phyloP scores from a whole-genome alignment of 352 stramenopile genomes.

The Phytophthora agathidicida region DNA sequence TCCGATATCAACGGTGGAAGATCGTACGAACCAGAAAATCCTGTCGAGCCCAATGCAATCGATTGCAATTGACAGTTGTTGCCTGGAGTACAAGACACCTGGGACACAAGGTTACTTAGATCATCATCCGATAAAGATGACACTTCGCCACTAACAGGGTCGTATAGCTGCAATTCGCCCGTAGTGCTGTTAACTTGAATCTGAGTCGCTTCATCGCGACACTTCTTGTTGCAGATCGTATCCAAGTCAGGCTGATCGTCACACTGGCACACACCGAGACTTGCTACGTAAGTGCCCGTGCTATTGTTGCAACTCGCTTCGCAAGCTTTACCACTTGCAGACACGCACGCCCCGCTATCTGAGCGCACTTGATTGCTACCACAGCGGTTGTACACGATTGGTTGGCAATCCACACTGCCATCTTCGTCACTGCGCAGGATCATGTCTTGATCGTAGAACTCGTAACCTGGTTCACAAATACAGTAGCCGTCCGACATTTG shows the following conservation, averaged over 20 bases:
- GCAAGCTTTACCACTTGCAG: conserved; percentile 45
- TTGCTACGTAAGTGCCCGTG: conserved; percentile 76
- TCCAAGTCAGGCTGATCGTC: conserved; percentile 76
- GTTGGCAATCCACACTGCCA: conserved; percentile 90
- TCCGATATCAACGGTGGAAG: conserved; percentile 30
- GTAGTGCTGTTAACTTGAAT: conserved; percentile 68
- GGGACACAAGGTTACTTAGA: conserved; percentile 45
- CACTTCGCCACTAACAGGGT: conserved; percentile 45
- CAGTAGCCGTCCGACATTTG: conserved; percentile 92
- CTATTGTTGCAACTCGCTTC: conserved; percentile 69
- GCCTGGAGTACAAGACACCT: conserved; percentile 47
- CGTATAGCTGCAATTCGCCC: conserved; percentile 62
- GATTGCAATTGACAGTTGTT: conserved; percentile 64
- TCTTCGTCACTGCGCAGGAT: conserved; percentile 85
- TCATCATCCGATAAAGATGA: conserved; percentile 18
- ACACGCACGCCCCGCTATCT: conserved; percentile 71
- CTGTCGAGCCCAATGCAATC: conserved; percentile 46
- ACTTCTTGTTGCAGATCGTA: conserved; percentile 80
- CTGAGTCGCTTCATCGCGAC: conserved; percentile 54
- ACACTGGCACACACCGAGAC: conserved; percentile 89
- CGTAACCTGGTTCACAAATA: conserved; percentile 91
- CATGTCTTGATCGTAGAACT: conserved; percentile 91
- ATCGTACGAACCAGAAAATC: conserved; percentile 75
- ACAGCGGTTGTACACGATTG: conserved; percentile 91
- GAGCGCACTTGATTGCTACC: conserved; percentile 72